phyloP scores from a whole-genome alignment of 352 stramenopile species.

The Thalassiosira exigua region DNA sequence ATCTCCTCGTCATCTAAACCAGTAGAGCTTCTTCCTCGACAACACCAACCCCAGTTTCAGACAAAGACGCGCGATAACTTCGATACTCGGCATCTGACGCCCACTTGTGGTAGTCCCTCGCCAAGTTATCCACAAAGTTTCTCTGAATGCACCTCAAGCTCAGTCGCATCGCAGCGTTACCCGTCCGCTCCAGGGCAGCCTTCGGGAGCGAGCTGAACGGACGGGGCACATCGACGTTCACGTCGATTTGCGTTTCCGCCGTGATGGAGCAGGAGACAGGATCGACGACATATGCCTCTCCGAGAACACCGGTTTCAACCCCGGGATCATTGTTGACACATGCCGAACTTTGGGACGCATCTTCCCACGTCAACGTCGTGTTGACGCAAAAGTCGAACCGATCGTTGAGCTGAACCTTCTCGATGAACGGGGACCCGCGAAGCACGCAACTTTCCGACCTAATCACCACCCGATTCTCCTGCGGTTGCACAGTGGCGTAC shows the following conservation, averaged over 20 bases:
- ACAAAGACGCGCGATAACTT: constrained; percentile 40
- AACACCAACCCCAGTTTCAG: background rate
- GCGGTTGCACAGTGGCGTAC: constrained; percentile 38
- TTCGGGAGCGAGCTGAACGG: constrained; percentile 55
- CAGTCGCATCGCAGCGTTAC: constrained; percentile 52
- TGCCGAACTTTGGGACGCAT: constrained; percentile 19
- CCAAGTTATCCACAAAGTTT: constrained; percentile 56
- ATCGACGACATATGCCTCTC: no score
- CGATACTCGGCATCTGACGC: constrained; percentile 48
- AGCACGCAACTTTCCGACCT: constrained; percentile 46
- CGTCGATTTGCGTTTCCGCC: constrained; percentile 43
- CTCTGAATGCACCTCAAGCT: constrained; percentile 47
- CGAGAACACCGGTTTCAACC: background rate
- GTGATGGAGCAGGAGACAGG: constrained; percentile 45
- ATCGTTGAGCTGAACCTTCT: constrained; percentile 57
- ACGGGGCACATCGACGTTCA: constrained; percentile 50
- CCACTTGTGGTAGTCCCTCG: constrained; percentile 55
- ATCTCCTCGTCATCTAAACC: no score
- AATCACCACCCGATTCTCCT: constrained; percentile 44
- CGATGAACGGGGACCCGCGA: constrained; percentile 51
- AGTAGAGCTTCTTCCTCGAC: background rate
- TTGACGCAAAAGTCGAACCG: constrained; percentile 50
- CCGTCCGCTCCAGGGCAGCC: constrained; percentile 34
- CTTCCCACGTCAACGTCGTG: constrained; percentile 47
- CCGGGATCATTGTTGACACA: background rate